Base-by-base conservation (phyloP, 305 asterid genomes). In the Euphrasia arctica region DNA sequence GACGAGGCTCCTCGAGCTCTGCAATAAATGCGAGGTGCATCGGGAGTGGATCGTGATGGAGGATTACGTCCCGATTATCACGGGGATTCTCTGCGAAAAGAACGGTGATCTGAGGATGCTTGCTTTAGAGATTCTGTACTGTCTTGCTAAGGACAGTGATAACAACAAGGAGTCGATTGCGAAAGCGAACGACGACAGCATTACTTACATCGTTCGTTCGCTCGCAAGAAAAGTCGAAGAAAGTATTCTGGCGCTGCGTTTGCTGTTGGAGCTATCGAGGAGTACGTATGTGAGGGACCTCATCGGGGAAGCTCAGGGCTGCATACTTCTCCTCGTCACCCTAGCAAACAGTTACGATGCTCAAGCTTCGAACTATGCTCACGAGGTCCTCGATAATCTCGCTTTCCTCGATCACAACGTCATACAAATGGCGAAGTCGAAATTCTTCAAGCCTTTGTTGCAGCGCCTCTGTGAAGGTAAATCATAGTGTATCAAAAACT, bases 31-130 rank as follows among this genome's bases (percentile, higher is more conserved):
- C 49, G 80, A 65, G 65, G 22, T 79, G 69, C 84, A 82, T 45
- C 63, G 84, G 52, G 87, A 82, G 60, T 82, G 87, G 87, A 70
- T 79, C 15, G 76, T 82, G 48, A 67, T 82, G 78, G 87, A 82
- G 74, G 79, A 82, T 58, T 82, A 77, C 54, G 67, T 79, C 54
- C 80, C 83, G 4, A 67, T 74, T 42, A 48, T 80, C 18, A 49
- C 75, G 3, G 59, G 65, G 32, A 67, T 79, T 58, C 82, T 82
- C 62, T 31, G 45, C 55, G 65, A 36, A 4, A 79, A 72, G 64
- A 68, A 66, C 15, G 62, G 75, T 0, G 71, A 74, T 52, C 39
- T 70, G 22, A 75, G 80, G 57, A 54, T 76, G 63, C 70, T 13
- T 65, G 69, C 80, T 68, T 65, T 82, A 61, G 62, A 71, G 59